Evolutionary conservation across 1,284 basidiomycete genomes (phyloP), one percentile per base, ranked within the genome.

Genomic region (Phlebopus sp.): DNA sequence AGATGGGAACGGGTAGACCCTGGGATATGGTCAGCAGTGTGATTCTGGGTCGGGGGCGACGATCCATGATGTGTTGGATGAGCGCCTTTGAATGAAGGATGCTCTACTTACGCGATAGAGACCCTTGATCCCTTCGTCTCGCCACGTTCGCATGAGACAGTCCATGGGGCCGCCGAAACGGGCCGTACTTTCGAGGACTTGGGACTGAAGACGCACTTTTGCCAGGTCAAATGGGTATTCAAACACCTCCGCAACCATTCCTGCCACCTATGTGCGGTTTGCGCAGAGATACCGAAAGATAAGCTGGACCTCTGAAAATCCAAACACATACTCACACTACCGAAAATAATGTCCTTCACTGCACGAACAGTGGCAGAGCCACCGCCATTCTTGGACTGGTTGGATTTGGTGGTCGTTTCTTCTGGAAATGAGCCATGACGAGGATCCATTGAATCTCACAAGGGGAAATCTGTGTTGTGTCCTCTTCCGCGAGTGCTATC

Each of bases 171-270:
- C 91, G 18, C 70, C 79, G 69, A 91, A 94, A 15, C 83, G 76
- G 29, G 82, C 75, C 8, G 81, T 76, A 14, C 75, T 69, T 58
- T 92, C 87, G 35, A 91, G 77, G 4, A 90, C 87, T 65, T 92
- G 90, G 11, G 85, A 79, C 68, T 93, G 90, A 17, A 94, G 73
- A 45, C 90, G 79, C 54, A 91, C 90, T 70, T 92, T 90, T 53
- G 87, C 85, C 31, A 92, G 74, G 70, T 92, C 90, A 61, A 92
- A 90, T 1, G 90, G 90, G 59, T 92, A 88, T 68, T 92, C 90
- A 56, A 92, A 86, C 15, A 91, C 75, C 69, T 92, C 90, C 29
- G 89, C 85, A 9, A 78, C 73, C 73, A 92, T 88, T n/a, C 90
- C 89, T 32, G 90, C 87, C 15, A 79, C 65, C 87, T 80, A 51